Base-by-base conservation (phyloP, 2,329 filamentous ascomycete species). In the Aspergillus sp. region DNA sequence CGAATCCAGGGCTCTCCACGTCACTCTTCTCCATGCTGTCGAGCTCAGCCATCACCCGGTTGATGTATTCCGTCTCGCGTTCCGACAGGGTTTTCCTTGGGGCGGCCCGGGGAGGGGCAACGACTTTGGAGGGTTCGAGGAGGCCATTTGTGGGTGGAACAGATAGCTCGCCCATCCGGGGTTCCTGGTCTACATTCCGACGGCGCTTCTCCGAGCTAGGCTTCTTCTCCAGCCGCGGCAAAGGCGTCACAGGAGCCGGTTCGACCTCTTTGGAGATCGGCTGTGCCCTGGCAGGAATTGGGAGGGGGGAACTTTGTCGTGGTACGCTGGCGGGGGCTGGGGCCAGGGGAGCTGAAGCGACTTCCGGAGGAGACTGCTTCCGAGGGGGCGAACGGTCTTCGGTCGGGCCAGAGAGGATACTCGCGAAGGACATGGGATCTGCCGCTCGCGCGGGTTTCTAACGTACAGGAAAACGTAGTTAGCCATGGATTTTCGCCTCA, bases 341-440 rank as follows among this genome's bases (percentile, higher is more conserved):
- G n/a, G 59, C 46, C 32, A 60, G 53, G 11, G 62, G 55, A 10
- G 58, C 51, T 14, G 64, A 52, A 13, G 57, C 46, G 29, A 62
- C 32, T 9, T 57, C 65, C 2, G 76, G 76, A 29, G 79, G 77
- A 41, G 76, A 77, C 11, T 74, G 68, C 59, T 76, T 80, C 6
- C 81, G 78, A 4, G 79, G 76, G 36, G 70, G 63, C 17, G 60
- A 42, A 58, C 66, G 71, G 14, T 83, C 79, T 49, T 88, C 85
- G 51, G 91, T 87, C 50, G 88, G 81, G 60, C 84, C 91, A 3
- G 91, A 93, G 41, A 97, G 86, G 54, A 97, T 95, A 69, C 92
- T 97, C 60, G 91, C 94, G 67, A 97, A 94, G 4, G 92, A 94
- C 92, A 97, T 97, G 49, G 92, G 88, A 69, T 96, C 89, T 53